These are phyloP conservation scores for Fusarium sublunatum DNA, from an alignment of 2,329 filamentous ascomycete genomes.

Conservation along the genomic window DNA sequence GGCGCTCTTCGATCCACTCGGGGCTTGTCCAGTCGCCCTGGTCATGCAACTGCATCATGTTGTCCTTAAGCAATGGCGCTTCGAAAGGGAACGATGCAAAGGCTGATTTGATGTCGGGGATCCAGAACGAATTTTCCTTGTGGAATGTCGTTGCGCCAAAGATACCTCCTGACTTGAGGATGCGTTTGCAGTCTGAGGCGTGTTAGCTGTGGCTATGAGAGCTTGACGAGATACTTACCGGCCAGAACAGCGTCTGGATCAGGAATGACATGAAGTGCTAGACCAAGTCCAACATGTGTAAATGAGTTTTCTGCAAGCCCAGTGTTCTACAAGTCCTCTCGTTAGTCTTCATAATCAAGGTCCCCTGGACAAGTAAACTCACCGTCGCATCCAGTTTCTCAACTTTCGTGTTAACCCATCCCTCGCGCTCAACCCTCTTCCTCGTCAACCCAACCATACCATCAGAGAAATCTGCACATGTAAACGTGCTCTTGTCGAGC, in stretches of 20 bases:
- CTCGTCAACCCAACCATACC: constrained; percentile 56
- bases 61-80: constrained; percentile 49
- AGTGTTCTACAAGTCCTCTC: constrained; percentile 50
- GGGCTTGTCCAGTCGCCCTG: constrained; percentile 55
- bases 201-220: neutral
- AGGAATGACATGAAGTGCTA: constrained; percentile 61
- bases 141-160: constrained; percentile 55
- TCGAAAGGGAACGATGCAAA: constrained; percentile 56
- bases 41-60: constrained; percentile 55
- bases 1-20: constrained; percentile 53
- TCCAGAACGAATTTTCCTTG: constrained; percentile 52
- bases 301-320: constrained; percentile 53
- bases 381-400: constrained; percentile 61
- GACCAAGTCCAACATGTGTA: constrained; percentile 59
- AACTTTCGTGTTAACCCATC: constrained; percentile 60
- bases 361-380: constrained; percentile 11
- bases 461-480: constrained; percentile 61
- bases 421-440: constrained; percentile 53
- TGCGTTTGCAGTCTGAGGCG: constrained; percentile 49
- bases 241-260: constrained; percentile 50
- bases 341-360: neutral
- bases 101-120: constrained; percentile 52
- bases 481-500: constrained; percentile 57
- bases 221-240: constrained; percentile 35
- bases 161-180: constrained; percentile 54